Evolutionary conservation across 257 asterid species (phyloP), one percentile per base, ranked within the genome.

Genomic region (Striga asiatica): DNA sequence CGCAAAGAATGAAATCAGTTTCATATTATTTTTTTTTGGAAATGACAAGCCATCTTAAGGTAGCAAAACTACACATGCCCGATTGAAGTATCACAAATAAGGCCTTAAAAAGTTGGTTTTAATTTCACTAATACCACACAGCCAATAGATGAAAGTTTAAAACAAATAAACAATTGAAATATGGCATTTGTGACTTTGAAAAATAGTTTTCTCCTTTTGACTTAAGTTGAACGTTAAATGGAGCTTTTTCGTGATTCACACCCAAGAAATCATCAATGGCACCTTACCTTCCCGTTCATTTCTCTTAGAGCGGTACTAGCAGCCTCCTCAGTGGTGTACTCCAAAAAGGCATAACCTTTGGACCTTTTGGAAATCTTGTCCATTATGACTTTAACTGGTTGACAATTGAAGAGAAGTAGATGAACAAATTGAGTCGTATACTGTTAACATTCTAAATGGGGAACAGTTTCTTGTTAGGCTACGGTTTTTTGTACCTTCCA

Each of bases 321-420:
- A 62, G 96, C 93, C 60, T 82, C 95, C 78, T 80, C 86, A 16
- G 88, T 82, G 46, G 93, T 82, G 88, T 84, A 91, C 76, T 84
- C 94, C 12, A 91, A 67, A 64, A 91, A 91, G 14, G 81, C 98
- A 55, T 76, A 91, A 12, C 97, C 97, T 78, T 87, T 87, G 10
- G 98, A 91, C 64, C 98, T 87, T 83, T 91, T 91, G 4, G 97
- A 91, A 31, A 91, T 91, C 76, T 80, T 82, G 81, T 91, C 98
- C 97, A 91, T 87, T 73, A 91, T 91, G 64, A 87, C 73, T 78
- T 85, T 91, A 54, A 91, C 98, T 91, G 85, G n/a, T 59, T 22
- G 47, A 20, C n/a, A 55, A 43, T 13, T 29, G 5, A 47, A 39
- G 56, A 7, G 37, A 58, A 51, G 21, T 51, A 38, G 19, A 54